Conservation (phyloP, 2,329 filamentous ascomycete species). For the Arthrobotrys sphaeroides region DNA sequence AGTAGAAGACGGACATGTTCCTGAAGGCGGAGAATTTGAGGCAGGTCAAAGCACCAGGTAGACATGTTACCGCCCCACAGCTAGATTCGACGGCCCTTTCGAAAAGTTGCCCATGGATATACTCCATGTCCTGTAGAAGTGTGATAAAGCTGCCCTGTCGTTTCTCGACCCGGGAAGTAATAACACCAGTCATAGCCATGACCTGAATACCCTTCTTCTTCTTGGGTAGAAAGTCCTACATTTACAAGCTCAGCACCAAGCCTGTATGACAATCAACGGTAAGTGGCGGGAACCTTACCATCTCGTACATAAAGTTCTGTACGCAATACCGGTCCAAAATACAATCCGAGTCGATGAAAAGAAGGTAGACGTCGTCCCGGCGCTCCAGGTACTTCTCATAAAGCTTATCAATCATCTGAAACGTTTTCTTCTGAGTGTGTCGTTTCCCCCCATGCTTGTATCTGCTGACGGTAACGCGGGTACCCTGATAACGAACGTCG, state of each 20-base stretch:
- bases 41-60: constrained; percentile 94
- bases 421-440: constrained; percentile 91
- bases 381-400: constrained; percentile 85
- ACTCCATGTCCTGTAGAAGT: constrained; percentile 95
- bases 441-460: constrained; percentile 95
- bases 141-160: constrained; percentile 94
- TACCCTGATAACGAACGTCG: constrained; percentile 83
- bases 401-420: constrained; percentile 90
- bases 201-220: constrained; percentile 12
- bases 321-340: constrained; percentile 90
- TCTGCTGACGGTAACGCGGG: constrained; percentile 86
- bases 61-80: constrained; percentile 91
- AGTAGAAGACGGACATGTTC: constrained; percentile 98
- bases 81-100: constrained; percentile 94
- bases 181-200: constrained; percentile 97
- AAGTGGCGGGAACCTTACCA: constrained; percentile 68
- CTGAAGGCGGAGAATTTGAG: constrained; percentile 95
- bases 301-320: constrained; percentile 98
- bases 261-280: no score
- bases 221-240: constrained; percentile 35
- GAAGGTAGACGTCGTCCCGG: constrained; percentile 91
- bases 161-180: constrained; percentile 96
- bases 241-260: no score
- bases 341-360: constrained; percentile 98
- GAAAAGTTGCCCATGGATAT: constrained; percentile 95